Percentiles rank a stretch among this genome's conserved stretches.
Conservation (phyloP, 1,284 basidiomycete genomes). For the Vanrija sp. region DNA sequence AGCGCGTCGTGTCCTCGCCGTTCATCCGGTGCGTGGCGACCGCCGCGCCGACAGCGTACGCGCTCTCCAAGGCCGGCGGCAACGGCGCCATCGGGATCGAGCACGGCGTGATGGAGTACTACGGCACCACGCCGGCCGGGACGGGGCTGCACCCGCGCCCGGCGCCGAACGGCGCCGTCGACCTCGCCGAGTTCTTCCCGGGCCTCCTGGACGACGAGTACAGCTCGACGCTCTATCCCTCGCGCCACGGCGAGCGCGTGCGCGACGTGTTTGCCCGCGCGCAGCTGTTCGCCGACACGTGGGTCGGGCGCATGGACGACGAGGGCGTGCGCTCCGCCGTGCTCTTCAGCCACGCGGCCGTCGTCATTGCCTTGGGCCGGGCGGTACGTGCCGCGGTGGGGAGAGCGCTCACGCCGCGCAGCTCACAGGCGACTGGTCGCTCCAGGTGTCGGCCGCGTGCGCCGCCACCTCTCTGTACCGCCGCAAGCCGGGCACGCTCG, state of each 20-base stretch:
- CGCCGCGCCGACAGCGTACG: slow-evolving; percentile 43
- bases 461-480: slow-evolving; percentile 42
- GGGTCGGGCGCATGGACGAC: slow-evolving; percentile 35
- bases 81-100: slow-evolving; percentile 6
- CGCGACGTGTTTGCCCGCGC: slow-evolving; percentile 46
- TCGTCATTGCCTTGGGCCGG: slow-evolving; percentile 47
- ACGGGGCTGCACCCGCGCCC: slow-evolving; percentile 47
- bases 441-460: slow-evolving; percentile 44
- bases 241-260: slow-evolving; percentile 50
- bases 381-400: slow-evolving; percentile 32
- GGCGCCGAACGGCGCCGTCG: slow-evolving; percentile 16
- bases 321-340: slow-evolving; percentile 46
- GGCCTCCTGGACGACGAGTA: slow-evolving; percentile 36
- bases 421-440: slow-evolving; percentile 13
- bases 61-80: slow-evolving; percentile 5
- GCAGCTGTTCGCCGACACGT: slow-evolving; percentile 40
- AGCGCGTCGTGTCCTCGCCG: slow-evolving; percentile 40
- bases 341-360: slow-evolving; percentile 54
- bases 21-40: slow-evolving; percentile 56
- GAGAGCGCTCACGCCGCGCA: background rate
- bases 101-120: slow-evolving; percentile 15
- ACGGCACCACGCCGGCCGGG: slow-evolving; percentile 3
- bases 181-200: slow-evolving; percentile 31
- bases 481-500: slow-evolving; percentile 16
- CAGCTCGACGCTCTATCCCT: slow-evolving; percentile 49